These are phyloP conservation scores for Thelephora ganbajun DNA, from an alignment of 768 basidiomycete species.

Conservation along the genomic window DNA sequence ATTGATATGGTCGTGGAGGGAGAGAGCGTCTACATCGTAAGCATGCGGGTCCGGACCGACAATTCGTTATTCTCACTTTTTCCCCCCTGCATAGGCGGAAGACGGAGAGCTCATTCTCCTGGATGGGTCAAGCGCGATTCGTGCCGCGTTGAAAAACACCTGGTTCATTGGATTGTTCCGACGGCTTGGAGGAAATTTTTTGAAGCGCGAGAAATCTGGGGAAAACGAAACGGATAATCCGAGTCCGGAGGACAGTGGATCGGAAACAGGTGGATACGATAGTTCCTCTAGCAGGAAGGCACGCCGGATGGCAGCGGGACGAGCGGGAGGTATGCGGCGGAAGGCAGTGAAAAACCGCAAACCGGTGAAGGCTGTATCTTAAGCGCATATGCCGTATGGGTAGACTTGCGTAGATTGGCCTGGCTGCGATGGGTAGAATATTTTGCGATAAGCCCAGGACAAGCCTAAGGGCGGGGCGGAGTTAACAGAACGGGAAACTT, in stretches of 20 bases:
- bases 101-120: conserved; percentile 42
- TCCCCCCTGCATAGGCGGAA: conserved; percentile 34
- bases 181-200: conserved; percentile 14
- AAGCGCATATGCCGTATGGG: too few relatives aligned
- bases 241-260: conserved; percentile 11
- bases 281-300: conserved; percentile 22
- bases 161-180: conserved; percentile 50
- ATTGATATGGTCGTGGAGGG: conserved; percentile 79
- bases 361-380: conserved; percentile 2
- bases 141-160: conserved; percentile 46
- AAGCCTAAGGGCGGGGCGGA: too few relatives aligned
- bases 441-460: neutral
- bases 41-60: conserved; percentile 17
- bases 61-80: neutral
- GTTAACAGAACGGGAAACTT: too few relatives aligned
- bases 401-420: too few relatives aligned
- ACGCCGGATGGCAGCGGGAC: conserved; percentile 23
- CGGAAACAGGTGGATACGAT: conserved; percentile 18
- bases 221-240: conserved; percentile 1
- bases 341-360: conserved; percentile 40
- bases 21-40: conserved; percentile 55
- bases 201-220: conserved; percentile 6
- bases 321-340: conserved; percentile 52
- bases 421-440: neutral
- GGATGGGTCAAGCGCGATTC: conserved; percentile 41